Conservation (phyloP, 2,329 filamentous ascomycete genomes). For the Xylaria hypoxylon region DNA sequence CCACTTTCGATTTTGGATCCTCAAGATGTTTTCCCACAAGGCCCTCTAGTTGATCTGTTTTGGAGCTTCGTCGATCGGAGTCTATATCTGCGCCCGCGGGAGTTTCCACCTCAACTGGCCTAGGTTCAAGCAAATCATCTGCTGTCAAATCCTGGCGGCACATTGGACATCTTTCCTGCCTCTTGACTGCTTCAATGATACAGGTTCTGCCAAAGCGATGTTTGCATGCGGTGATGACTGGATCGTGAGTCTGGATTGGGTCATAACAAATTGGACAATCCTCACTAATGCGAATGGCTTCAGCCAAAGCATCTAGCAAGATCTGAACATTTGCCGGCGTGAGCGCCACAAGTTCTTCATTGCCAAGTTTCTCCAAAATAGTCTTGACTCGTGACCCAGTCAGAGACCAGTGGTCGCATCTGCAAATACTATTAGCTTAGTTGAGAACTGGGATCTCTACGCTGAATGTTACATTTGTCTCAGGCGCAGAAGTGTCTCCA, state of each 20-base stretch:
- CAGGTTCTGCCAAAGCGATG: slow-evolving; percentile 82
- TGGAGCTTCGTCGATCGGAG: slow-evolving; percentile 78
- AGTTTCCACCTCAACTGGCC: slow-evolving; percentile 59
- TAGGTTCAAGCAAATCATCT: slow-evolving; percentile 72
- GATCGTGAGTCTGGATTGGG: slow-evolving; percentile 66
- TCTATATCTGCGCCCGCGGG: slow-evolving; percentile 56
- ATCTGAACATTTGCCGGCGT: slow-evolving; percentile 78
- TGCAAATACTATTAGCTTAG: slow-evolving; percentile 46
- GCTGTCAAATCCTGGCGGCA: slow-evolving; percentile 77
- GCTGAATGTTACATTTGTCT: slow-evolving; percentile 70
- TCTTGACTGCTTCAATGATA: slow-evolving; percentile 78
- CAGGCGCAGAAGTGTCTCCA: slow-evolving; percentile 84
- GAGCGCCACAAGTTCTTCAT: slow-evolving; percentile 74
- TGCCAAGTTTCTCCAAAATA: slow-evolving; percentile 76
- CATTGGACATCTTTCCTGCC: slow-evolving; percentile 85
- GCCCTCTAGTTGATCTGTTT: slow-evolving; percentile 81
- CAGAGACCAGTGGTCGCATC: slow-evolving; percentile 88
- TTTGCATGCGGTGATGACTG: slow-evolving; percentile 86
- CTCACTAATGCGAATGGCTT: slow-evolving; percentile 83
- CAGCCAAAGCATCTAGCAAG: slow-evolving; percentile 78
- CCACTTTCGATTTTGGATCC: slow-evolving; percentile 73
- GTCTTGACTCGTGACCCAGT: slow-evolving; percentile 79
- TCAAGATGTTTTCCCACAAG: slow-evolving; percentile 77
- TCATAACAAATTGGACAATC: slow-evolving; percentile 88
- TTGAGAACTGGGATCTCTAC: background rate